Base-by-base conservation (phyloP, 371 early-diverging fungal species). In the Rhizopus arrhizus region DNA sequence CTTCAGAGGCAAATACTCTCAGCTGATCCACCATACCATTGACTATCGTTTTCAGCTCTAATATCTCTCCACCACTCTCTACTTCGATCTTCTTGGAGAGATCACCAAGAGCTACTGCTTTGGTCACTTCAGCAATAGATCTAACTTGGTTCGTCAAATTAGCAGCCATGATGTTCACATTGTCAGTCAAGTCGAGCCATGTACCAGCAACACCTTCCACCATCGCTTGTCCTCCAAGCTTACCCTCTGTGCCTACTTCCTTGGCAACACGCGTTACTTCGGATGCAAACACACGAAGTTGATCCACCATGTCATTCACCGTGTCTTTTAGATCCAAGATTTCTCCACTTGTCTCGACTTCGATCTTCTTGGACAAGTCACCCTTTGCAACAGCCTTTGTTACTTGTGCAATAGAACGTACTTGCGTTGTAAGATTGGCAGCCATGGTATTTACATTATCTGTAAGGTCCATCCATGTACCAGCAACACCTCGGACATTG, bases 311-410 rank as follows among this genome's bases (percentile, higher is more conserved):
- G 55, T 83, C 74, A 66, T 87, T 85, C 42, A 87, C 85, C 61
- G 83, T 84, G 51, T 82, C 80, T 68, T 87, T 85, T 50, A 87
- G 78, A 48, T 56, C 56, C 42, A 85, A 77, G 81, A 85, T 85
- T 66, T 87, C 85, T 31, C 85, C 85, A 16, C 75, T 68, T 0
- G 85, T 83, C 47, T 84, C 82, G 11, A 85, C 77, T n/a, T 83
- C 85, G 52, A 87, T 85, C 65, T 79, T 76, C 34, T 75, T 73
- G 8, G 80, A 79, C 32, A 78, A 81, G 64, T 85, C 83, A 15
- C 84, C 85, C 10, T 69, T 75, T 3, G 84, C 75, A 3, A 77
- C 81, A 9, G 81, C 75, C 2, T 75, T 72, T 11, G 81, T 77
- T 40, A 80, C 73, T 41, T 77, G 73, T 12, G 78, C 78, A 58